phyloP scores from a whole-genome alignment of 2,329 filamentous ascomycete species.

The Cladosporium sp. region DNA sequence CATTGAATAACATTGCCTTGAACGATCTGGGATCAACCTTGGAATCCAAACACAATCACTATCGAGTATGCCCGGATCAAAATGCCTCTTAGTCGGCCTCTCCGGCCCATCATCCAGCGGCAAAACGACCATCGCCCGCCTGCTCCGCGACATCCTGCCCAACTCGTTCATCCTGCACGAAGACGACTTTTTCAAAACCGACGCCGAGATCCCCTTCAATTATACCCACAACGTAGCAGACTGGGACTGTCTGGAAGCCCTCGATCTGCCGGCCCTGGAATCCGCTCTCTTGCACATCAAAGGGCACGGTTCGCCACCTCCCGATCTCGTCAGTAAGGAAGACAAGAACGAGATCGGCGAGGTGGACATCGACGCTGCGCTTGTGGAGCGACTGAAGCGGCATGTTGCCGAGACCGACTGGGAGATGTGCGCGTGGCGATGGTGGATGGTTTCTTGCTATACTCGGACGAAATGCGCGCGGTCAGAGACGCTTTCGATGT shows the following conservation, averaged over 20 bases:
- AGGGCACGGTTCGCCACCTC: slow-evolving; percentile 58
- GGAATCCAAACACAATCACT: too few relatives aligned
- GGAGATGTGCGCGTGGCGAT: slow-evolving; percentile 55
- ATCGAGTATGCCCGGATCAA: background rate
- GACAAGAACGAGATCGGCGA: slow-evolving; percentile 51
- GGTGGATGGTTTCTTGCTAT: slow-evolving; percentile 87
- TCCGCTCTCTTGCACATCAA: slow-evolving; percentile 67
- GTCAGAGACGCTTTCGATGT: slow-evolving; percentile 64
- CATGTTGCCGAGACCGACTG: slow-evolving; percentile 22
- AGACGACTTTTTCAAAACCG: slow-evolving; percentile 91
- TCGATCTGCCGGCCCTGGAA: slow-evolving; percentile 67
- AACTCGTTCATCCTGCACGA: slow-evolving; percentile 81
- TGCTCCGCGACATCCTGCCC: slow-evolving; percentile 74
- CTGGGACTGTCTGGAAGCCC: slow-evolving; percentile 84
- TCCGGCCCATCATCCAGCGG: slow-evolving; percentile 90
- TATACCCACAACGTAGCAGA: slow-evolving; percentile 58
- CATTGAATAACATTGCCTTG: too few relatives aligned
- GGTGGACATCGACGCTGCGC: slow-evolving; percentile 36
- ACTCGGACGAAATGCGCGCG: slow-evolving; percentile 52
- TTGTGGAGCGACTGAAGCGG: slow-evolving; percentile 29
- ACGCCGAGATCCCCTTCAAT: slow-evolving; percentile 58
- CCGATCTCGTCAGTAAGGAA: slow-evolving; percentile 52
- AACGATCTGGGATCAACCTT: too few relatives aligned
- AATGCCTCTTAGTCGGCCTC: slow-evolving; percentile 61
- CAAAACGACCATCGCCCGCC: slow-evolving; percentile 86